phyloP scores from a whole-genome alignment of 1,139 yeast genomes.

The Scheffersomyces quercinus region DNA sequence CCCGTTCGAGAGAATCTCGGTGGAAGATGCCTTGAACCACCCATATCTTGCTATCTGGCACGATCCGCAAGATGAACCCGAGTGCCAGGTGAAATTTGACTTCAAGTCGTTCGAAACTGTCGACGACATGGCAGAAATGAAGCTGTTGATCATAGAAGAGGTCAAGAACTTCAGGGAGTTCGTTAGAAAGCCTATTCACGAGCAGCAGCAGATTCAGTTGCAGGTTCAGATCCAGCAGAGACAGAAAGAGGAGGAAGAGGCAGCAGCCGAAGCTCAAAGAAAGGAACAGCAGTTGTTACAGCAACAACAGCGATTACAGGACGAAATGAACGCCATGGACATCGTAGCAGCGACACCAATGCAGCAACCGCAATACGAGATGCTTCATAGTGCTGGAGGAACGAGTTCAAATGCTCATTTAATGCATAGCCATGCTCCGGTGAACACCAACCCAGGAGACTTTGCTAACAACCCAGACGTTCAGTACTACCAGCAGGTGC shows the following conservation, averaged over 20 bases:
- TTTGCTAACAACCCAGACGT: constrained; percentile 20
- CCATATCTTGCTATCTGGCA: constrained; percentile 94
- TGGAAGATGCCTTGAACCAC: constrained; percentile 84
- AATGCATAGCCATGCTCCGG: constrained; percentile 7
- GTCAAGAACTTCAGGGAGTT: constrained; percentile 77
- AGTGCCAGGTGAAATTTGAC: constrained; percentile 79
- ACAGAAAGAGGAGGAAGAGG: constrained; percentile 26
- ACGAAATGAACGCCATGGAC: constrained; percentile 7
- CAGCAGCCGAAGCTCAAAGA: constrained; percentile 9
- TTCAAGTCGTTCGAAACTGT: constrained; percentile 82
- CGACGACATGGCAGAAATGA: constrained; percentile 78
- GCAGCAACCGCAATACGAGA: background rate
- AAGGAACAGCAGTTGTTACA: constrained; percentile 16
- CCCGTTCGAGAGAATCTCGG: constrained; percentile 83
- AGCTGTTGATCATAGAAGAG: constrained; percentile 76
- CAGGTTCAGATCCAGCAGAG: constrained; percentile 38
- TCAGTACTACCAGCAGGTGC: constrained; percentile 39
- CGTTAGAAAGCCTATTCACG: constrained; percentile 75
- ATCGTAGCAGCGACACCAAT: constrained; percentile 8
- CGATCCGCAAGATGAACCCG: constrained; percentile 93
- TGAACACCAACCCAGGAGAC: constrained; percentile 30
- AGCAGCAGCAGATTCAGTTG: constrained; percentile 54
- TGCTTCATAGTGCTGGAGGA: background rate
- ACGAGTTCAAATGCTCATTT: constrained; percentile 4
- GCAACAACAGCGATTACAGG: constrained; percentile 10